Base-by-base conservation (phyloP, 768 basidiomycete species). In the Lactarius indigo region DNA sequence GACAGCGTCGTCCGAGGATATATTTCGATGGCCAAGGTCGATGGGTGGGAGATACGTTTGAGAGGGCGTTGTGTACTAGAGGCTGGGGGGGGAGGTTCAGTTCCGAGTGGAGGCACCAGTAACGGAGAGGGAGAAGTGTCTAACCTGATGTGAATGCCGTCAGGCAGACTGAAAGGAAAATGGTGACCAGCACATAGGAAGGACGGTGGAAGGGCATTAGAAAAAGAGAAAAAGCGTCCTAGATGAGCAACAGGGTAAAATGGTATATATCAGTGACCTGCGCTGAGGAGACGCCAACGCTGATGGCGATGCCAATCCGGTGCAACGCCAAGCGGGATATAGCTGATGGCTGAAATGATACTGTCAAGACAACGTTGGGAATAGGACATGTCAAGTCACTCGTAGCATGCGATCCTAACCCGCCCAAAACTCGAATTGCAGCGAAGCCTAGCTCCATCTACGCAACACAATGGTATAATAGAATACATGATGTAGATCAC, bases 11-110 rank as follows among this genome's bases (percentile, higher is more conserved):
- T 63, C 41, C 79, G 76, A 8, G 82, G 79, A n/a, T 80, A 75
- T 63, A 82, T 80, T 64, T 81, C 77, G n/a, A 83, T 74, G 7
- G 77, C 71, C 13, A 76, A 75, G 5, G 76, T 75, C 10, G 75
- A 72, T n/a, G 79, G 80, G 63, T 81, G 76, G 3, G 73, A 71
- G 44, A 80, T 64, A 17, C 76, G 75, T 64, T 76, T 79, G 62
- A 81, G 60, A 5, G 79, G 79, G 13, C 74, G 76, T 5, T 76
- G 74, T 28, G 72, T 64, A 69, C 76, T 64, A 23, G 65, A 64
- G 31, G 64, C 70, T 71, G 23, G 35, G 20, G 26, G 28, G n/a
- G 18, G 26, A 64, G 7, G 42, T 8, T 6, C 12, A 20, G 1
- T 15, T 44, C 23, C 50, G 15, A 15, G 23, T 15, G 10, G 47